Percentiles rank a stretch among this genome's conserved stretches.
Evolutionary conservation across 495 filamentous ascomycete genomes (phyloP).

Genomic region (Staphylotrichum longicolle): DNA sequence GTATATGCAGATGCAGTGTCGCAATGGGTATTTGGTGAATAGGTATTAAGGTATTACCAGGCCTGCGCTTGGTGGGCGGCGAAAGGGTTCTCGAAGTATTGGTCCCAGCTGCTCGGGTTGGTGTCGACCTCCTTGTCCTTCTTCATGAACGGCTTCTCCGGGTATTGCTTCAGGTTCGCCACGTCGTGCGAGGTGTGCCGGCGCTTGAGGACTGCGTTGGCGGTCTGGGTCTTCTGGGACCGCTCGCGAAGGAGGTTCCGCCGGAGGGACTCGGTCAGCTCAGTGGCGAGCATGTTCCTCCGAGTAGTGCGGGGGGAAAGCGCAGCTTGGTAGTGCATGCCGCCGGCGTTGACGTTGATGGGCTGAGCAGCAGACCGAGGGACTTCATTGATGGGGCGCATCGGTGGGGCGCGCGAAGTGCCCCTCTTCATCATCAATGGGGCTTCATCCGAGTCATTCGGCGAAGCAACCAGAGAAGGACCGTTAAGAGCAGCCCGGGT

Average conservation of each 20-base stretch:
- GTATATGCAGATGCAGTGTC: conserved; percentile 29
- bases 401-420: conserved; percentile 37
- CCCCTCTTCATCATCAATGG: conserved; percentile 64
- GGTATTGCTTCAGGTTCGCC: conserved; percentile 77
- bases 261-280: conserved; percentile 58
- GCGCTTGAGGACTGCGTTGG: conserved; percentile 84
- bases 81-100: conserved; percentile 49
- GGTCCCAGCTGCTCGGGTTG: conserved; percentile 50
- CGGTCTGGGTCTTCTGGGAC: conserved; percentile 71
- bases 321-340: conserved; percentile 61
- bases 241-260: conserved; percentile 41
- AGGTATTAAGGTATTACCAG: conserved; percentile 43
- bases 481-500: conserved; percentile 70
- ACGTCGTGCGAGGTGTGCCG: conserved; percentile 89
- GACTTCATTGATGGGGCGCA: conserved; percentile 62
- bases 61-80: conserved; percentile 53
- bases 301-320: conserved; percentile 89
- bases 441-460: conserved; percentile 64
- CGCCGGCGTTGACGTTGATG: conserved; percentile 73
- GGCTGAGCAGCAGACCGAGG: conserved; percentile 71
- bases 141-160: conserved; percentile 53
- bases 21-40: conserved; percentile 16
- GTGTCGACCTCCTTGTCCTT: conserved; percentile 45
- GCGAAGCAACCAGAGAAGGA: conserved; percentile 69
- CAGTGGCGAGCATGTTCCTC: conserved; percentile 93